Base-by-base conservation (phyloP, 306 rosid genomes). In the Inga leiocalycina region DNA sequence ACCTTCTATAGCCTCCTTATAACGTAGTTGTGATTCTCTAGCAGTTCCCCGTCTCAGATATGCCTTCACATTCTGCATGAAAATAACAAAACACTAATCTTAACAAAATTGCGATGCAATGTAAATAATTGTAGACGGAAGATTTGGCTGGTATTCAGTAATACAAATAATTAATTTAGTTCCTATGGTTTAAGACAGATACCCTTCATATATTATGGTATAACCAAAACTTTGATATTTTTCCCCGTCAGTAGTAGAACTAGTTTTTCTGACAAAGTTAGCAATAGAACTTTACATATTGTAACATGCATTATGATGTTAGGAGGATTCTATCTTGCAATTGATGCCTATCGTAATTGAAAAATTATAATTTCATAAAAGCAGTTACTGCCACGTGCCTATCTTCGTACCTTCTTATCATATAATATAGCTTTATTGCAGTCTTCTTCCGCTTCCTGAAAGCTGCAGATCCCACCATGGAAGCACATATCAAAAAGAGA, bases 371-470 rank as follows among this genome's bases (percentile, higher is more conserved):
- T 76, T 75, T 79, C 27, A 62, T 35, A 34, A 43, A 70, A 68
- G 32, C 20, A 52, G 74, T 32, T 35, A 72, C 35, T 75, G 80
- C 19, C 39, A 69, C 70, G 2, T 76, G 80, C 79, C 61, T 20
- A 72, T 52, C 77, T 68, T 13, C 87, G 83, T 86, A 91, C 98
- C 97, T 94, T 94, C 91, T 90, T 93, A 91, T 93, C 97, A 72
- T 69, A 90, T 83, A 81, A 86, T 70, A 93, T 86, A 45, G 98
- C 97, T 76, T 85, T 79, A 79, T 80, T 85, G 91, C 97, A 94
- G 88, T 94, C 98, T 73, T 94, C 97, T 85, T 90, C 98, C 6
- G 97, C 98, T 90, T 90, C 90, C 87, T 89, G 98, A 87, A 91
- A 90, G 87, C 98, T 94, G 91, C 88, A 91, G 65, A n/a, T 78